Conservation (phyloP, 441 rosid species). For the Eruca vesicaria region DNA sequence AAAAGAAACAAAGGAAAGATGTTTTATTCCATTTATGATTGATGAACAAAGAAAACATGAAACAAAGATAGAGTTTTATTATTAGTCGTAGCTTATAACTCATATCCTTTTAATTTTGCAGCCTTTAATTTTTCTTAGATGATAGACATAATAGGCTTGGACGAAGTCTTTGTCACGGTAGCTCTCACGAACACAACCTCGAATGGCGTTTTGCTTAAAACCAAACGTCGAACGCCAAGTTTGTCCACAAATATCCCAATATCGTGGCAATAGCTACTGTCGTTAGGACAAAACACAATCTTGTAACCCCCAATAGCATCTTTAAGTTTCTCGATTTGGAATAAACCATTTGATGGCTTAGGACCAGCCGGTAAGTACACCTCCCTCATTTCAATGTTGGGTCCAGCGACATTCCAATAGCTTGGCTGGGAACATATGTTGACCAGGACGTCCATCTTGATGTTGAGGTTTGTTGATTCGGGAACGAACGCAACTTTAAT, state of each 20-base stretch:
- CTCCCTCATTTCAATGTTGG: background rate
- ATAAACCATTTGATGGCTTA: background rate
- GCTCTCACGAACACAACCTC: background rate
- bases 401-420: background rate
- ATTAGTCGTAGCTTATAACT: background rate
- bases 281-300: background rate
- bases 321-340: background rate
- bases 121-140: background rate
- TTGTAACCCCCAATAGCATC: background rate
- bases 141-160: background rate
- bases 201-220: constrained; percentile 17
- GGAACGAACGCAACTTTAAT: background rate
- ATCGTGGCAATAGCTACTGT: background rate
- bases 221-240: constrained; percentile 37
- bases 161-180: background rate
- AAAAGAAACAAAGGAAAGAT: background rate
- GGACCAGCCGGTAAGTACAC: background rate
- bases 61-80: background rate
- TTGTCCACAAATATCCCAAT: background rate
- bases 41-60: background rate
- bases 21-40: background rate
- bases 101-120: background rate
- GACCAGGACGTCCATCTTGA: background rate
- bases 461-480: background rate
- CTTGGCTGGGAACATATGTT: background rate